Evolutionary conservation across 202 grass and related monocot species (phyloP).

Genomic region (Saccharum hybrid): DNA sequence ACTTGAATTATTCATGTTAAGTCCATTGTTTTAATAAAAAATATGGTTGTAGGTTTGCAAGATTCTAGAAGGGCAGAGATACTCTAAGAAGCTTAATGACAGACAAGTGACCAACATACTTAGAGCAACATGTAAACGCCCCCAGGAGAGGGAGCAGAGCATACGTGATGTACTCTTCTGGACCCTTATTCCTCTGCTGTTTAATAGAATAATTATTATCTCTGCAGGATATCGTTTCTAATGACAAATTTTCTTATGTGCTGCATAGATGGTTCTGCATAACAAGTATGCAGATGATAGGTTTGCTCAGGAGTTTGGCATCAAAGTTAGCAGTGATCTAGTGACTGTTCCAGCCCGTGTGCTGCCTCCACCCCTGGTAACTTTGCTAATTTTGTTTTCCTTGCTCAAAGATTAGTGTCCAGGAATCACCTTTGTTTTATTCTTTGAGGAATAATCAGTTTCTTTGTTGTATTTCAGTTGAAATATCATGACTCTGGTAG

Average conservation of each 20-base stretch:
- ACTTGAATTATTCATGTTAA: not conserved
- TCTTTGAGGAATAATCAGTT: not conserved
- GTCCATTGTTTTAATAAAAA: slow-evolving; percentile 1
- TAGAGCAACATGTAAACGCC: slow-evolving; percentile 72
- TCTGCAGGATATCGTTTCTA: not conserved
- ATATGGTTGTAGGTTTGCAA: slow-evolving; percentile 57
- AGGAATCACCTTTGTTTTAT: not conserved
- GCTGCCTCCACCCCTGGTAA: slow-evolving; percentile 69
- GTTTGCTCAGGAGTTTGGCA: slow-evolving; percentile 72
- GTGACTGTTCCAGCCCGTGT: slow-evolving; percentile 66
- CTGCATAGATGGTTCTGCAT: slow-evolving; percentile 56
- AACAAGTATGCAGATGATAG: slow-evolving; percentile 68
- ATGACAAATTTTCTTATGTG: not conserved
- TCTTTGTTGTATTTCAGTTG: slow-evolving; percentile 56
- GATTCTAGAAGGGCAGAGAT: slow-evolving; percentile 74
- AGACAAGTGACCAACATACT: slow-evolving; percentile 71
- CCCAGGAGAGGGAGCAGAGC: slow-evolving; percentile 64
- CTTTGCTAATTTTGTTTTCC: not conserved
- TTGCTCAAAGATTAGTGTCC: not conserved
- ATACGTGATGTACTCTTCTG: slow-evolving; percentile 50
- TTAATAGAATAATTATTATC: not conserved
- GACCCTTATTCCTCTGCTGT: not conserved
- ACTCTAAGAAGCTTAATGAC: slow-evolving; percentile 73
- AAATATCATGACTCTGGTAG: slow-evolving; percentile 82
- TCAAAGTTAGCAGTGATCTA: slow-evolving; percentile 54